Evolutionary conservation across 208 protist species (phyloP), one percentile per base, ranked within the genome.

Genomic region (Leishmania martiniquensis): DNA sequence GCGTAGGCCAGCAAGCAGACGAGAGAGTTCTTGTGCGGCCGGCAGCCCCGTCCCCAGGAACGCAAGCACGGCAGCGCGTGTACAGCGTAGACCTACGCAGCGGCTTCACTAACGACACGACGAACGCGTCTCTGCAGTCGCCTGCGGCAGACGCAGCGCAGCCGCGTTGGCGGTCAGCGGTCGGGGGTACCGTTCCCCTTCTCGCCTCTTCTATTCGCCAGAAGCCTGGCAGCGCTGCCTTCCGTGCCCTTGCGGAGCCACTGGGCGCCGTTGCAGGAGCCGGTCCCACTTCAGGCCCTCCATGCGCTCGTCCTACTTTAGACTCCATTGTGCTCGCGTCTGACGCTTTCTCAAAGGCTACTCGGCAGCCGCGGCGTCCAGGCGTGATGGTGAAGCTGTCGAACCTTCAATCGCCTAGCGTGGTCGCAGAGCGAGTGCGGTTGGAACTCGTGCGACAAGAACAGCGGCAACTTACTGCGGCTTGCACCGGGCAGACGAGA

Each of bases 131-230:
- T 32, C 67, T 49, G 49, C 73, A 66, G 45, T 67, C 57, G 37
- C 29, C 63, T 25, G 52, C 68, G 2, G 74, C 74, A 7, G 74
- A 76, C 69, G 68, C 51, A 55, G 52, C 60, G 69, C 71, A 75
- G 59, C 73, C 67, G 37, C 79, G 74, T n/a, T 67, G 79, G 13
- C 22, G 69, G 67, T 10, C 52, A 44, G 15, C 37, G 32, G 55
- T 54, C 57, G 75, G 55, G 32, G 69, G 32, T 47, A 37, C 74
- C 59, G 45, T 55, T 15, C 9, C 67, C 49, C 59, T 83, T 49
- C 54, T 78, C 17, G 74, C 76, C 29, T 83, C 74, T 49, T 83
- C 79, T 5, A 79, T 83, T 20, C 79, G 79, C 20, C 79, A 79
- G 42, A 71, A 78, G 60, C 79, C 74, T n/a, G 74, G 42, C 32